These are phyloP conservation scores for Amaranthus hypochondriacus DNA, from an alignment of 148 eudicot genomes.

Conservation along the genomic window DNA sequence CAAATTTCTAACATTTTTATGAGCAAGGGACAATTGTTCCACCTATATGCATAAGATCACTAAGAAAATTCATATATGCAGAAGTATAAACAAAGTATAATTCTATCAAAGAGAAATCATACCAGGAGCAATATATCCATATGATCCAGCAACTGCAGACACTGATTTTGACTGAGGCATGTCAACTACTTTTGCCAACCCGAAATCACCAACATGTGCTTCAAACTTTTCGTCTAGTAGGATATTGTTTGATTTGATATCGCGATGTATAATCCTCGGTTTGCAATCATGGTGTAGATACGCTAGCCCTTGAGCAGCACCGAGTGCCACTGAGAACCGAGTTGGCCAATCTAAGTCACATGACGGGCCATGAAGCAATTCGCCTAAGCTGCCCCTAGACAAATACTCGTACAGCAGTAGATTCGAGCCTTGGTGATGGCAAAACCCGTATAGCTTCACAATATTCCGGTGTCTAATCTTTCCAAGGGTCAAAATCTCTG, in stretches of 20 bases:
- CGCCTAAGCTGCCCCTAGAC: conserved; percentile 97
- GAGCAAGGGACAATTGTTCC: no score
- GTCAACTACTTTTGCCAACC: conserved; percentile 93
- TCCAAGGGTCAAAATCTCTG: conserved; percentile 88
- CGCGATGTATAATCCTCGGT: conserved; percentile 94
- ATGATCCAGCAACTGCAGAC: conserved; percentile 98
- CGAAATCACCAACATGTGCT: conserved; percentile 99
- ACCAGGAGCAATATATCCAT: conserved; percentile 99
- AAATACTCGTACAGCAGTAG: conserved; percentile 85
- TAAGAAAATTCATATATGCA: no score
- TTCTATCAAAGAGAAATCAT: conserved; percentile 17
- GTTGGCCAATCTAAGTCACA: conserved; percentile 70
- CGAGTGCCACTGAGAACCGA: conserved; percentile 77
- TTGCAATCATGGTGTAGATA: conserved; percentile 95
- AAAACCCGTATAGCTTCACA: conserved; percentile 89
- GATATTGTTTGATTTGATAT: conserved; percentile 90
- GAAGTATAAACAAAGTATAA: neutral
- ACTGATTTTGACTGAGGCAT: conserved; percentile 94
- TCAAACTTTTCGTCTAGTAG: conserved; percentile 83
- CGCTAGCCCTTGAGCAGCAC: conserved; percentile 90
- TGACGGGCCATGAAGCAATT: conserved; percentile 65
- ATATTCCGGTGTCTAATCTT: conserved; percentile 94
- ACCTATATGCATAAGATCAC: no score
- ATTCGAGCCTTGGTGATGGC: conserved; percentile 84
- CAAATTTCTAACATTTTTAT: no score